Evolutionary conservation across 116 monocot species (phyloP).

Genomic region (Dioscorea cayenensis): DNA sequence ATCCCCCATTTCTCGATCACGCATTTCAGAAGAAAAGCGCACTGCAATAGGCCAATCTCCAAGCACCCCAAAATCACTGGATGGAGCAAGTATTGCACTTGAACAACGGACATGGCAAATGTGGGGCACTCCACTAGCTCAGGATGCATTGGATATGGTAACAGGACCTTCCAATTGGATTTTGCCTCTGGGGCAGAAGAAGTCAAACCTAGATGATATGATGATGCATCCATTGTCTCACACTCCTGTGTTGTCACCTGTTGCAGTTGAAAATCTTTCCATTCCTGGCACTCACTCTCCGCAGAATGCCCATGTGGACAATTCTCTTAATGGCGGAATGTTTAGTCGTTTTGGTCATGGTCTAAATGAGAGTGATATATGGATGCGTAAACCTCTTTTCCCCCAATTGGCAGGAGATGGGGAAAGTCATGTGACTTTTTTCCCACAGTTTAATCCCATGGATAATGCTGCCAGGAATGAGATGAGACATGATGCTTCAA

Average conservation of each 20-base stretch:
- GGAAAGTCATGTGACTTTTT: slow-evolving; percentile 11
- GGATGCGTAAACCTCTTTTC: slow-evolving; percentile 10
- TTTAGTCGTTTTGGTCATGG: neutral
- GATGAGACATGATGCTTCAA: neutral
- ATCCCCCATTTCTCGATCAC: slow-evolving; percentile 52
- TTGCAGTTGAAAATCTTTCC: slow-evolving; percentile 2
- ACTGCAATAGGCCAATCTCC: slow-evolving; percentile 14
- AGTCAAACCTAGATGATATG: slow-evolving; percentile 2
- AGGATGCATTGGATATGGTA: slow-evolving; percentile 49
- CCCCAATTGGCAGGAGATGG: slow-evolving; percentile 9
- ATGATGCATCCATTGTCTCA: neutral
- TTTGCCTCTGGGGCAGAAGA: slow-evolving; percentile 29
- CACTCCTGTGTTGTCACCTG: slow-evolving; percentile 4
- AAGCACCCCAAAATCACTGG: slow-evolving; percentile 18
- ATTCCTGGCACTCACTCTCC: slow-evolving; percentile 4
- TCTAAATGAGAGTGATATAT: slow-evolving; percentile 10
- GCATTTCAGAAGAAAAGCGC: slow-evolving; percentile 35
- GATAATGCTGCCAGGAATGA: slow-evolving; percentile 12
- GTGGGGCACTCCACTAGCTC: slow-evolving; percentile 67
- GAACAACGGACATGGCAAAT: slow-evolving; percentile 78
- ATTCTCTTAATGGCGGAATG: slow-evolving; percentile 1
- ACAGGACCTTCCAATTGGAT: slow-evolving; percentile 48
- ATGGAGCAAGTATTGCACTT: slow-evolving; percentile 21
- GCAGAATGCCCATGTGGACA: neutral
- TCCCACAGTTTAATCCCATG: slow-evolving; percentile 5